phyloP scores from a whole-genome alignment of 495 filamentous ascomycete genomes.

The Penicillium goetzii region DNA sequence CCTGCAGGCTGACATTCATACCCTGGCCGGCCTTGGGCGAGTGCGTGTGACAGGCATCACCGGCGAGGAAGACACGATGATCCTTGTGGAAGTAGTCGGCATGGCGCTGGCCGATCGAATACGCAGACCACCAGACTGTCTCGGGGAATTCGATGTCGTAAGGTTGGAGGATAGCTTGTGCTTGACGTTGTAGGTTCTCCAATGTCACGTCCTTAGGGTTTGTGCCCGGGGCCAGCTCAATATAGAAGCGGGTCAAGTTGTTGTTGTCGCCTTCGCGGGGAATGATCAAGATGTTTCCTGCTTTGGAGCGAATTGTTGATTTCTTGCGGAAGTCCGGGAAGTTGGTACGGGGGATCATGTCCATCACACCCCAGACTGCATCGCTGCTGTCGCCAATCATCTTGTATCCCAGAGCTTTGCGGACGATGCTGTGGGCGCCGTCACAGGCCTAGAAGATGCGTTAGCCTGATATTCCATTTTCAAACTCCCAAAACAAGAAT shows the following conservation, averaged over 20 bases:
- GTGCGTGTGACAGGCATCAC: constrained; percentile 66
- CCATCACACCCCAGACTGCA: constrained; percentile 83
- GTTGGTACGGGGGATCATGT: constrained; percentile 71
- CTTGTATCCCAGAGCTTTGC: constrained; percentile 66
- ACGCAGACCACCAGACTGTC: constrained; percentile 63
- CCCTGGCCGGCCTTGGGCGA: constrained; percentile 64
- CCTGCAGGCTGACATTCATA: constrained; percentile 55
- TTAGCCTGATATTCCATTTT: neutral
- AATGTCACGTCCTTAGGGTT: constrained; percentile 43
- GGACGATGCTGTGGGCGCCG: constrained; percentile 72
- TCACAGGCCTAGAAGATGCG: constrained; percentile 66
- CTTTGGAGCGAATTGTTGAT: constrained; percentile 62
- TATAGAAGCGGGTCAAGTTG: constrained; percentile 71
- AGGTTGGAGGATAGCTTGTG: constrained; percentile 60
- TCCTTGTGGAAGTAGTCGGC: constrained; percentile 59
- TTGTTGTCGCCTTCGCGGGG: constrained; percentile 66
- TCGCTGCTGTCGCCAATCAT: constrained; percentile 79
- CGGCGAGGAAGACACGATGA: constrained; percentile 58
- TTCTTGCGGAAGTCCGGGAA: constrained; percentile 83
- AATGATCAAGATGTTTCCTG: constrained; percentile 70
- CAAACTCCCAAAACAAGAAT: neutral
- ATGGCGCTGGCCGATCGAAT: constrained; percentile 62
- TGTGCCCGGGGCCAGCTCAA: constrained; percentile 63
- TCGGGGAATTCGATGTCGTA: constrained; percentile 56
- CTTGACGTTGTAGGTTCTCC: constrained; percentile 61